Evolutionary conservation across 805 yeast species (phyloP), one percentile per base, ranked within the genome.

Genomic region (Pichia occidentalis): DNA sequence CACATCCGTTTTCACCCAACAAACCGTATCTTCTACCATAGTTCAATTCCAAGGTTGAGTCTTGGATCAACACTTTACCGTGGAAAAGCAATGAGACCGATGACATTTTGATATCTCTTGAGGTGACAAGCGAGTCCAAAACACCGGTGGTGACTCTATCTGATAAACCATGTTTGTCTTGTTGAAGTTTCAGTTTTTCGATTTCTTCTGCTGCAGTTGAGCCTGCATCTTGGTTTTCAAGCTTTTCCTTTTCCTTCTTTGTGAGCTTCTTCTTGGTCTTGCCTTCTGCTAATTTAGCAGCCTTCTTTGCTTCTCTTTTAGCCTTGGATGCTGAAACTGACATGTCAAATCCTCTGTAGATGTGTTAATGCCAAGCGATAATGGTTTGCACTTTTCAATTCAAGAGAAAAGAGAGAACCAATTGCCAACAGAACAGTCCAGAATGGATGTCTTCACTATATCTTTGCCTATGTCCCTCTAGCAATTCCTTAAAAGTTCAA

Each of bases 141-240:
- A 92, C 98, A 73, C 98, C 98, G 31, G 98, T 90, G 51, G 90
- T 84, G 49, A 90, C 98, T 71, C 98, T 85, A 64, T 90, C 98
- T 32, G 96, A 85, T 41, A 90, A 58, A 51, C 98, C 98, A 55
- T 87, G 80, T 60, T 85, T 80, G 64, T 90, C 98, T 60, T 83
- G 82, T 68, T 90, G 98, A 59, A 88, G 68, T 65, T 90, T 90
- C 68, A 90, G 72, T 65, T 85, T 80, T 46, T 80, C 83, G 56
- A 92, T 77, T 59, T 77, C 85, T 45, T 80, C 76, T 35, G 84
- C 82, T 34, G 82, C 73, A 36, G 70, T 71, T 36, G 75, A 80
- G 20, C 71, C 84, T 18, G 71, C 83, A 16, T 44, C 51, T 32
- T 48, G 50, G 44, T 70, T 78, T 52, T 70, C 76, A 26, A 58